These are phyloP conservation scores for Paraconiothyrium sp. DNA, from an alignment of 2,329 filamentous ascomycete species.

Conservation along the genomic window DNA sequence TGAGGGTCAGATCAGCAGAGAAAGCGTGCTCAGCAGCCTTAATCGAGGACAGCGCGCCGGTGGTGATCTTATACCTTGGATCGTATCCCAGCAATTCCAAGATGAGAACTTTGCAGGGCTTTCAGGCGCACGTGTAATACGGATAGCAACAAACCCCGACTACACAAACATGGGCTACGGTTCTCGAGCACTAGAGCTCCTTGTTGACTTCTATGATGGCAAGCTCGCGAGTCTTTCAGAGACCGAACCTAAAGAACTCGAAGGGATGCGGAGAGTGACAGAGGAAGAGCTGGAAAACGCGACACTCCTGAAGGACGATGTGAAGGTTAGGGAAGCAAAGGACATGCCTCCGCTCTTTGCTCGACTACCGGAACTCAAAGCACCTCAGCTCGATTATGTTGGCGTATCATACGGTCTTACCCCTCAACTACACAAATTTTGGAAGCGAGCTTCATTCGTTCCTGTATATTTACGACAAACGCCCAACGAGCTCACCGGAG, in stretches of 20 bases:
- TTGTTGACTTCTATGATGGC: conserved; percentile 93
- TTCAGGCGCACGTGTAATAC: conserved; percentile 89
- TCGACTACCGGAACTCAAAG: conserved; percentile 82
- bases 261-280: conserved; percentile 78
- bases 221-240: conserved; percentile 89
- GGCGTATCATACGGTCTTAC: conserved; percentile 97
- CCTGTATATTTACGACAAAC: conserved; percentile 96
- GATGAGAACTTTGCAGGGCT: conserved; percentile 95
- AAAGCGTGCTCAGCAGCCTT: conserved; percentile 89
- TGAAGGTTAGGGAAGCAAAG: conserved; percentile 87
- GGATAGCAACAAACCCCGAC: conserved; percentile 96
- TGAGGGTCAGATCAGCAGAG: conserved; percentile 92
- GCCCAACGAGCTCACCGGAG: conserved; percentile 92
- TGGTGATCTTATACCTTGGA: conserved; percentile 96
- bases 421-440: conserved; percentile 88
- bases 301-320: conserved; percentile 83
- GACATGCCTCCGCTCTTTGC: conserved; percentile 94
- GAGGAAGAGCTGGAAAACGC: conserved; percentile 81
- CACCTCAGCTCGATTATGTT: conserved; percentile 85
- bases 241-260: conserved; percentile 62
- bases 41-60: conserved; percentile 88
- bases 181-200: conserved; percentile 83
- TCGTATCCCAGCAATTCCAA: conserved; percentile 97
- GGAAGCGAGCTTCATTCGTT: conserved; percentile 86
- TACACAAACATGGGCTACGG: conserved; percentile 95